A percentile compares a stretch with the other conserved stretches of the same genome.
Conservation (phyloP, 306 rosid species). For the Abrus precatorius region DNA sequence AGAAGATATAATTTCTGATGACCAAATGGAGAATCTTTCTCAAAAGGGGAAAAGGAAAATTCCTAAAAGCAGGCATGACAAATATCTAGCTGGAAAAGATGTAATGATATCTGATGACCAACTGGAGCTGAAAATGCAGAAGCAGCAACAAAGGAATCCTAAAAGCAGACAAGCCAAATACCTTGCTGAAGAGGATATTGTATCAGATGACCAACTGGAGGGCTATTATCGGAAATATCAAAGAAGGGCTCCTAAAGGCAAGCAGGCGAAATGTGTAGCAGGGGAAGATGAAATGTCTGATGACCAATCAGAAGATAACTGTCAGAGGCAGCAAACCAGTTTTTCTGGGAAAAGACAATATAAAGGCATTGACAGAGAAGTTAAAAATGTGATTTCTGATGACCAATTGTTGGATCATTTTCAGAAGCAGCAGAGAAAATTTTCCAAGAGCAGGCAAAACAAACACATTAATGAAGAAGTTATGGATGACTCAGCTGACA, state of each 20-base stretch:
- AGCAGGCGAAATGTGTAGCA: slow-evolving; percentile 44
- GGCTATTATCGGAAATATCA: slow-evolving; percentile 39
- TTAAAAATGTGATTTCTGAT: slow-evolving; percentile 50
- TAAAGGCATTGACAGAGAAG: slow-evolving; percentile 48
- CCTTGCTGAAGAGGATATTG: slow-evolving; percentile 42
- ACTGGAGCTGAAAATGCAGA: slow-evolving; percentile 50
- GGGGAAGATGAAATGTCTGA: slow-evolving; percentile 55
- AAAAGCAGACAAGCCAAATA: slow-evolving; percentile 65
- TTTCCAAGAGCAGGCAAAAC: slow-evolving; percentile 48
- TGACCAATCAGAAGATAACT: slow-evolving; percentile 46
- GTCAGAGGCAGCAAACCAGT: slow-evolving; percentile 45
- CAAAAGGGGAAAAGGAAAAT: slow-evolving; percentile 49
- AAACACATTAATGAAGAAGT: slow-evolving; percentile 45
- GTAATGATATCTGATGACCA: slow-evolving; percentile 54
- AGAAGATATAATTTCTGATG: slow-evolving; percentile 48
- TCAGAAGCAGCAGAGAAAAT: slow-evolving; percentile 51
- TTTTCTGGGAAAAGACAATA: slow-evolving; percentile 50
- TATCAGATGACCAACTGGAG: slow-evolving; percentile 53
- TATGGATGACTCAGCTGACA: slow-evolving; percentile 48
- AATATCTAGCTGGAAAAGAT: slow-evolving; percentile 43
- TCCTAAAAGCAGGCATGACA: slow-evolving; percentile 48
- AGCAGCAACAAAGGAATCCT: slow-evolving; percentile 59
- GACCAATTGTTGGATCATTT: slow-evolving; percentile 50
- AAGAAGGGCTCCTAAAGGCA: slow-evolving; percentile 49
- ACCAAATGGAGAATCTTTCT: slow-evolving; percentile 44